Base-by-base conservation (phyloP, 208 protist genomes). In the Crithidia bombi region DNA sequence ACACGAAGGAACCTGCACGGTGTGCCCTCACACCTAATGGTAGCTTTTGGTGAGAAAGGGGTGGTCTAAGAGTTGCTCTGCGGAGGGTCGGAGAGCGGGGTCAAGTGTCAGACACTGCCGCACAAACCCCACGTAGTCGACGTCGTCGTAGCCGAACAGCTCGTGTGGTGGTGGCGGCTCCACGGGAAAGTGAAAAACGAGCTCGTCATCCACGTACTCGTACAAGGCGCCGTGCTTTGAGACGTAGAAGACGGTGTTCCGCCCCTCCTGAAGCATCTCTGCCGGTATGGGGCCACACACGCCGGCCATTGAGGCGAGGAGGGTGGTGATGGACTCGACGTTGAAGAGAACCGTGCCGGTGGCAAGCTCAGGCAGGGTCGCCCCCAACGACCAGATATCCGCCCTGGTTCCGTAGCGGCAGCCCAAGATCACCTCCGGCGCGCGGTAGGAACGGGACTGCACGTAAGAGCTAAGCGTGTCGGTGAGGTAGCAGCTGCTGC, bases 351-450 rank as follows among this genome's bases (percentile, higher is more conserved):
- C 79, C 36, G 46, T 39, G 3, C 94, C 94, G 11, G 90, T 91
- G 57, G 93, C 88, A 79, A 99, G 92, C 86, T 99, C 98, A 11
- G 97, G 91, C 72, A 96, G 90, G 49, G 96, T 98, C 56, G 91
- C 96, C 9, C 95, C 95, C 14, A 97, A 73, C 17, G 85, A 92
- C 92, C 94, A 98, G 3, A 98, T 86, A 65, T 98, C 95, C 2
- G 97, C 82, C 3, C 75, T 74, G 7, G 82, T 70, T n/a, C 78
- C 88, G 77, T 98, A 98, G 59, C 83, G 71, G 39, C 73, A 85
- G 41, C 82, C 82, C 1, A 98, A 81, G 15, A 98, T 83, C 38
- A 98, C 75, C 79, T 98, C 96, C 21, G 95, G 94, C n/a, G 96
- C 86, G 32, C 94, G 81, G 68, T 98, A 98, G 91, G 94, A 98